These are phyloP conservation scores for Acanthamoeba castellanii DNA, from an alignment of 208 protist genomes.

Conservation along the genomic window DNA sequence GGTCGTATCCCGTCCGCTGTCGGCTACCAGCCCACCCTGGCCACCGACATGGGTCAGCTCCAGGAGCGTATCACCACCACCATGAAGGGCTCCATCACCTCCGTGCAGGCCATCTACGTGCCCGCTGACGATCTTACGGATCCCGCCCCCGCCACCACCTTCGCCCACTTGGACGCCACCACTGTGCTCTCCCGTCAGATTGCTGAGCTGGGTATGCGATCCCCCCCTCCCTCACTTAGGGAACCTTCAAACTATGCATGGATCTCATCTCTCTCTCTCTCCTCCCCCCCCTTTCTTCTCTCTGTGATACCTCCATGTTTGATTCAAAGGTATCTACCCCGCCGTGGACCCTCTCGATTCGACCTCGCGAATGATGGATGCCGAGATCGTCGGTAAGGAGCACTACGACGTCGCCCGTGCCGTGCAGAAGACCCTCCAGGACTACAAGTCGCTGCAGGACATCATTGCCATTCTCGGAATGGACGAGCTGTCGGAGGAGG, in stretches of 20 bases:
- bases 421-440: conserved; percentile 97
- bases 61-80: conserved; percentile 99
- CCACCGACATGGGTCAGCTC: conserved; percentile 97
- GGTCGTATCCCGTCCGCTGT: conserved; percentile 99
- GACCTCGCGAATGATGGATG: conserved; percentile 97
- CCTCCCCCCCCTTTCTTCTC: no score
- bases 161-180: conserved; percentile 98
- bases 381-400: conserved; percentile 95
- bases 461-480: conserved; percentile 99
- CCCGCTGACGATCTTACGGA: conserved; percentile 99
- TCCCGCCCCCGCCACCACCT: conserved; percentile 98
- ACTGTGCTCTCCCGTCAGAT: conserved; percentile 98
- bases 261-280: not conserved
- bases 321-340: conserved; percentile 94
- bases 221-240: not conserved
- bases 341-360: conserved; percentile 99
- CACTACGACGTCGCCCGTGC: conserved; percentile 98
- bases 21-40: conserved; percentile 99
- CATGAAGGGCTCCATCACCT: conserved; percentile 93
- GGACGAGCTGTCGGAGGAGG: conserved; percentile 98
- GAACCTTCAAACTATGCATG: no score
- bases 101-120: conserved; percentile 97
- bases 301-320: conserved; percentile 13
- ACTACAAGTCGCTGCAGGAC: conserved; percentile 98
- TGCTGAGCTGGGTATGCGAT: conserved; percentile 91